Base-by-base conservation (phyloP, 2,329 filamentous ascomycete genomes). In the Furcasterigmium furcatum region DNA sequence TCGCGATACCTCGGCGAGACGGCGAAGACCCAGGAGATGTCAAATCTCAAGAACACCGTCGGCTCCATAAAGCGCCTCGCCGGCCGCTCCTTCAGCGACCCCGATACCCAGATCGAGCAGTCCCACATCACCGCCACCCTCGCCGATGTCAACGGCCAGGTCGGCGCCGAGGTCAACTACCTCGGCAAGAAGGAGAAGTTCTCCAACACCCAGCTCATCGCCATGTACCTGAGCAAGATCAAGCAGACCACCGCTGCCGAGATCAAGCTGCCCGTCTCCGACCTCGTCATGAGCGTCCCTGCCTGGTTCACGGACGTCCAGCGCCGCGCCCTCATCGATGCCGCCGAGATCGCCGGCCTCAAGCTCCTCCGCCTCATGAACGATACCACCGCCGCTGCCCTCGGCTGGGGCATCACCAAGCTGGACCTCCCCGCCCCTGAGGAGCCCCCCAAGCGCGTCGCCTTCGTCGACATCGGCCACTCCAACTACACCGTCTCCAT, bases 1-100 rank as follows among this genome's bases (percentile, higher is more conserved):
- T 85, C 82, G 70, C 88, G 94, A 76, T 95, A 95, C 68, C 81
- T 99, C 55, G 94, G 94, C 56, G 94, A 99, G 76, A 72, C 88
- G 47, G 94, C 94, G 58, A 97, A 97, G 83, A 97, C 92, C 57
- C 92, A 96, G 75, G 94, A 99, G 74, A 95, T 96, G 66, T 96
- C 92, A 64, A 99, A 99, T 79, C 84, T 97, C 63, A 99, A 97
- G 79, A 99, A 99, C 81, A 99, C 94, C 57, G 88, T 99, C 73
- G 79, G 83, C 68, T 91, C 84, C 56, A 81, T 99, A 61, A 96
- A 96, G 77, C 89, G 94, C 62, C 85, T 99, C 58, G 87, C 87
- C 63, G 94, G 94, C 64, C 90, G 94, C 65, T 77, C 80, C 52
- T 80, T 92, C 72, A 85, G 79, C 67, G 94, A 99, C 65, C 91